Evolutionary conservation across 2,329 filamentous ascomycete genomes (phyloP), one percentile per base, ranked within the genome.

Genomic region (Aspergillus calidoustus): DNA sequence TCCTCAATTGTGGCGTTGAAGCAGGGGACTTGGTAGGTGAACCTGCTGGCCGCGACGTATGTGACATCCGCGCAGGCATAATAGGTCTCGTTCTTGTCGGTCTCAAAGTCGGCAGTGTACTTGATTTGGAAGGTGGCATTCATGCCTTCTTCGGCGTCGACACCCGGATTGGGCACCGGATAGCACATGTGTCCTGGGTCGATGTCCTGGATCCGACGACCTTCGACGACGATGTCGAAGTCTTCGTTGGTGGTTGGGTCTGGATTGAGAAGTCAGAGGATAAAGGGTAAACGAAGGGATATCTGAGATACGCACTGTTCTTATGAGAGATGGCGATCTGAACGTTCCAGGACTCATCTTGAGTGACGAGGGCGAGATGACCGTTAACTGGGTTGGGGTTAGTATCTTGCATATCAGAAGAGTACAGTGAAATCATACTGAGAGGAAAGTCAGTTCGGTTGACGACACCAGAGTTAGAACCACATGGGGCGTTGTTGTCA

Each of bases 401-500:
- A 51, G 25, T 17, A 48, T 51, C 11, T 11, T 23, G 17, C 34
- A 34, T 22, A 13, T 8, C 15, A 6, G 15, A 25, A 7, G 13
- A 51, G 38, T 3, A 17, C 5, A 41, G 19, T 30, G 15, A 43
- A 47, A 13, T 2, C 79, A 63, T 70, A 85, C 83, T 74, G 23
- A 89, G 67, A 25, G 86, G 87, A 64, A 87, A 88, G 4, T 80
- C 70, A 0, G 85, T 87, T 58, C 86, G 77, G 63, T 85, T 85
- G 0, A 73, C 74, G 3, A 80, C 76, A 1, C 77, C 75, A 17
- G 79, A 76, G 11, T 76, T 73, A 11, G 84, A 86, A 56, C 86
- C 86, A 68, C 87, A 89, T 0, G 86, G 86, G 7, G 81, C 78
- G 5, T 72, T 83, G 67, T 87, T 87, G 68, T 88, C 86, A 43